A percentile compares a stretch with the other conserved stretches of the same genome.
These are phyloP conservation scores for Cucurbitaria berberidis DNA, from an alignment of 2,329 filamentous ascomycete genomes.

Conservation along the genomic window DNA sequence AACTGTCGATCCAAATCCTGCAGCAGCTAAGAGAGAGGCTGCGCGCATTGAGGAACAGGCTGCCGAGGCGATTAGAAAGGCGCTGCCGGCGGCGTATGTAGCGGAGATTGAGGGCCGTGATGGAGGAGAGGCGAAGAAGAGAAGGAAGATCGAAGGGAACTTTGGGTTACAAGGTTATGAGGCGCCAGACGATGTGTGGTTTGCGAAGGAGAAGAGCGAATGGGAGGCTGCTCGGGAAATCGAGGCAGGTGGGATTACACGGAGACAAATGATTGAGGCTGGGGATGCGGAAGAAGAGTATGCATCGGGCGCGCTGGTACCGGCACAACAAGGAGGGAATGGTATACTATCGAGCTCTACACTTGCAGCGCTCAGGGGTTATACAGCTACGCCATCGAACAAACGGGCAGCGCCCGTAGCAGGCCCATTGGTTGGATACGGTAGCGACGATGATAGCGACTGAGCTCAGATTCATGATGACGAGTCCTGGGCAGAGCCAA, in stretches of 20 bases:
- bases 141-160: conserved; percentile 82
- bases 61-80: conserved; percentile 87
- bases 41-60: conserved; percentile 92
- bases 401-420: conserved; percentile 61
- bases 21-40: conserved; percentile 91
- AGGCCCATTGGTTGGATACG: conserved; percentile 85
- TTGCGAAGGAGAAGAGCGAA: conserved; percentile 75
- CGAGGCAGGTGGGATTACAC: conserved; percentile 62
- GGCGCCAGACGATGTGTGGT: conserved; percentile 92
- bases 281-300: conserved; percentile 47
- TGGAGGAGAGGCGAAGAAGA: conserved; percentile 82
- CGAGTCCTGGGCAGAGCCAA: not conserved
- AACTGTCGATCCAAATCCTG: conserved; percentile 92
- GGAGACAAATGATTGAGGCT: conserved; percentile 55
- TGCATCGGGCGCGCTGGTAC: conserved; percentile 10
- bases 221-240: conserved; percentile 70
- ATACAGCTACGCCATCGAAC: conserved; percentile 50
- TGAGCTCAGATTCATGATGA: conserved; percentile 16
- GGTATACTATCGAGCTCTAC: conserved; percentile 85
- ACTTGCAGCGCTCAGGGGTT: conserved; percentile 74
- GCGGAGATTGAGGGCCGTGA: conserved; percentile 93
- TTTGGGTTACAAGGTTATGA: conserved; percentile 93
- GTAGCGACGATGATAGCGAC: conserved; percentile 83
- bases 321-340: conserved; percentile 44
- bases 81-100: conserved; percentile 87